Evolutionary conservation across 1,284 basidiomycete genomes (phyloP).

Genomic region (Cryptococcus sp.): DNA sequence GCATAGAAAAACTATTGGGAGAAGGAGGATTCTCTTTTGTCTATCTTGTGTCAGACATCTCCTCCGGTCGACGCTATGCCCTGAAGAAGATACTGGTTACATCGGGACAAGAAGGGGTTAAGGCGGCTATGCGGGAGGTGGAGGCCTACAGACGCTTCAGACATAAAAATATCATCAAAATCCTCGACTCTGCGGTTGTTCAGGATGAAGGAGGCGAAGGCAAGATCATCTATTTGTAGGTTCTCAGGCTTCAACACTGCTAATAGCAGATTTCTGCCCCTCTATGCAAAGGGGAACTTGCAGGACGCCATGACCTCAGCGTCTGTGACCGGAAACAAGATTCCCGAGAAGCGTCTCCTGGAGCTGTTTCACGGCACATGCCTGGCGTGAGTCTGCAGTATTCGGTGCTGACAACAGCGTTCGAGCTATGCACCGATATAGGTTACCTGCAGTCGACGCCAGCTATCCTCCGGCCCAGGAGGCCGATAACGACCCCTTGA

Average conservation of each 20-base stretch:
- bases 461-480: constrained; percentile 26
- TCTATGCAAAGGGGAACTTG: constrained; percentile 66
- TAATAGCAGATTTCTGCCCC: constrained; percentile 32
- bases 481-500: constrained; percentile 33
- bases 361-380: constrained; percentile 90
- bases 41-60: constrained; percentile 73
- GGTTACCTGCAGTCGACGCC: constrained; percentile 38
- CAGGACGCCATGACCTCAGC: constrained; percentile 92
- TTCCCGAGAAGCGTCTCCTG: constrained; percentile 84
- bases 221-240: constrained; percentile 79
- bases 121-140: constrained; percentile 74
- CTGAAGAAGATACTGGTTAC: constrained; percentile 91
- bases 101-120: constrained; percentile 55
- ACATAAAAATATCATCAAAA: constrained; percentile 55
- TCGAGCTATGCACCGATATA: constrained; percentile 85
- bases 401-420: constrained; percentile 49
- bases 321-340: constrained; percentile 73
- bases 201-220: constrained; percentile 77
- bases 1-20: constrained; percentile 81
- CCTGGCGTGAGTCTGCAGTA: constrained; percentile 55
- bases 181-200: constrained; percentile 78
- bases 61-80: constrained; percentile 72
- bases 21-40: constrained; percentile 96
- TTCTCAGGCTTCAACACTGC: background rate
- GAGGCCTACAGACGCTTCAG: constrained; percentile 87